Percentiles rank a stretch among this genome's conserved stretches.
These are phyloP conservation scores for Prunus persica DNA, from an alignment of 306 rosid species.

Conservation along the genomic window DNA sequence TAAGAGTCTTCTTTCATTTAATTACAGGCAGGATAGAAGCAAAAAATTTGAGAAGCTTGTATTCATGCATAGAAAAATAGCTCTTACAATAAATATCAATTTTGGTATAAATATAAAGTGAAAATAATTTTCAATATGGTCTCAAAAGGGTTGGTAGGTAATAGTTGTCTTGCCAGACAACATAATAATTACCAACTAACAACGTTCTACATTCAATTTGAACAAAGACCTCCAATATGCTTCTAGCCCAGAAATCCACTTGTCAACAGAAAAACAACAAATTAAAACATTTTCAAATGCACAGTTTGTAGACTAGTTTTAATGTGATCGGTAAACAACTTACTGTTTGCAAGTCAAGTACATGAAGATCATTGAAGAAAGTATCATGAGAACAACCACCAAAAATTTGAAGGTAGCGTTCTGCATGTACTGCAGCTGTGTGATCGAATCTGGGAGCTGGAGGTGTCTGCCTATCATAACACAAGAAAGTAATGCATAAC, in stretches of 20 bases:
- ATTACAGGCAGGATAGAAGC: neutral
- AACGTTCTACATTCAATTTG: neutral
- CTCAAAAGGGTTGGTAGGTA: neutral
- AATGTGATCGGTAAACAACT: constrained; percentile 28
- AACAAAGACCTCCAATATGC: neutral
- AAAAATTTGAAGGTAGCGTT: constrained; percentile 75
- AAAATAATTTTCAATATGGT: neutral
- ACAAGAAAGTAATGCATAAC: constrained; percentile 39
- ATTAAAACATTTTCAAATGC: neutral
- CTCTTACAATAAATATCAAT: neutral
- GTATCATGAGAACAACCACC: constrained; percentile 95
- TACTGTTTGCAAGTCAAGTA: constrained; percentile 84
- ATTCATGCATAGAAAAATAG: neutral
- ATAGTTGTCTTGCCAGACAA: neutral
- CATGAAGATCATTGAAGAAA: constrained; percentile 85
- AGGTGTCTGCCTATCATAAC: constrained; percentile 82
- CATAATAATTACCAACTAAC: neutral
- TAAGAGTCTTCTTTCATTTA: neutral
- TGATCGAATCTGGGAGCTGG: constrained; percentile 96
- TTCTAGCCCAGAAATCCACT: neutral
- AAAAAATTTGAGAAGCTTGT: neutral
- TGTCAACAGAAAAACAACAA: neutral
- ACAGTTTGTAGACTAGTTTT: neutral
- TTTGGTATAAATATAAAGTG: neutral
- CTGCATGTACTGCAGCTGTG: constrained; percentile 69